Evolutionary conservation across 169 alveolate genomes (phyloP).

Genomic region (Amoebophrya sp.): DNA sequence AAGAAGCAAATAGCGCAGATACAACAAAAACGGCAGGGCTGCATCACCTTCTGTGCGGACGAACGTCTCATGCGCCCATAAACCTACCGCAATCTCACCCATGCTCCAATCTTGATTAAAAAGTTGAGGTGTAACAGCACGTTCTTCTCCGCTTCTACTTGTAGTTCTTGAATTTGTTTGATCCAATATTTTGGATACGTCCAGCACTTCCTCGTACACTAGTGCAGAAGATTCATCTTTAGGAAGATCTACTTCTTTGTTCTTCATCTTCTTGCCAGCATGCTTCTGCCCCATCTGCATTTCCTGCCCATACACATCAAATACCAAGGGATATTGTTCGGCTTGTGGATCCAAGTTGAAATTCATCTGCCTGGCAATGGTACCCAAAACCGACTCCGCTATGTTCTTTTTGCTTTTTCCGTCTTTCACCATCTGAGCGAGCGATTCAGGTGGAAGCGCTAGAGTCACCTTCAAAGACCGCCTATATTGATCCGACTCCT

Average conservation of each 20-base stretch:
- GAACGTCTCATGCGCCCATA: not conserved
- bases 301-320: too few relatives aligned
- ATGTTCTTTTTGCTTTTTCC: not conserved
- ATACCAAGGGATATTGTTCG: too few relatives aligned
- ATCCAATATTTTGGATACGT: too few relatives aligned
- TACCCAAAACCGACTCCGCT: not conserved
- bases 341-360: not conserved
- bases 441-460: not conserved
- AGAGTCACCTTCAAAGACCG: not conserved
- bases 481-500: not conserved
- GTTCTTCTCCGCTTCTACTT: too few relatives aligned
- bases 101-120: not conserved
- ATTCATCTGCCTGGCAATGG: not conserved
- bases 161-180: too few relatives aligned
- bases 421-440: not conserved
- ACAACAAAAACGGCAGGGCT: not conserved
- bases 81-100: not conserved
- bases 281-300: too few relatives aligned
- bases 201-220: too few relatives aligned
- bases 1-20: not conserved
- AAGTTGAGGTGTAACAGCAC: not conserved
- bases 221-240: too few relatives aligned
- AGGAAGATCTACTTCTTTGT: too few relatives aligned
- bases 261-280: too few relatives aligned
- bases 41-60: conserved; percentile 18